Percentiles rank a stretch among this genome's conserved stretches.
phyloP scores from a whole-genome alignment of 2,329 filamentous ascomycete species.

The Cercospora berteroae region DNA sequence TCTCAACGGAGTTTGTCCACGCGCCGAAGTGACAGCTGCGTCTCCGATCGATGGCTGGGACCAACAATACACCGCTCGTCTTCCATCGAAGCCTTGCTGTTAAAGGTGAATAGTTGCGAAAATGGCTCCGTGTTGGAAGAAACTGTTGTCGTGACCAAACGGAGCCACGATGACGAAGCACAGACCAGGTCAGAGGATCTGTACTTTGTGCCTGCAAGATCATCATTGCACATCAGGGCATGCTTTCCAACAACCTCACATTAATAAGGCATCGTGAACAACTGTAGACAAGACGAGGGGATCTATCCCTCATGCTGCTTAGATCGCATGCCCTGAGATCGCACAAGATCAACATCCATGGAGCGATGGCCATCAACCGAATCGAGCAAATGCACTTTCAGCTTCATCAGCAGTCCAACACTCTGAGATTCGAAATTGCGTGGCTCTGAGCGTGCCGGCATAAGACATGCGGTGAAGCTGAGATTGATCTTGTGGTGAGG shows the following conservation, averaged over 20 bases:
- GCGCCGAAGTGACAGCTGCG: not conserved
- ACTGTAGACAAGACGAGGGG: not conserved
- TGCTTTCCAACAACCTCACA: not conserved
- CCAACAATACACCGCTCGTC: not conserved
- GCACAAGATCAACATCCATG: not conserved
- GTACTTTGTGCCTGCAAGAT: not conserved
- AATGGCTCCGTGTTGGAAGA: too few species aligned
- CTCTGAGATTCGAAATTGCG: not conserved
- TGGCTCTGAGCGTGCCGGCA: not conserved
- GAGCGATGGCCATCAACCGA: not conserved
- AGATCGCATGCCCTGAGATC: not conserved
- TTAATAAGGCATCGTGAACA: not conserved
- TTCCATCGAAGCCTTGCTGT: not conserved
- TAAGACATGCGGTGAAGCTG: not conserved
- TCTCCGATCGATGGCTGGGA: not conserved
- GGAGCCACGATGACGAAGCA: not conserved
- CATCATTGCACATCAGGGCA: not conserved
- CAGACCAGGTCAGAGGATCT: not conserved
- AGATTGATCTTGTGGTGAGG: not conserved
- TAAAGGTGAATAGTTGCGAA: not conserved
- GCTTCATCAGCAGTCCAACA: not conserved
- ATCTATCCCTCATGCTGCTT: not conserved
- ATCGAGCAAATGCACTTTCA: not conserved
- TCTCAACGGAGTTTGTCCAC: constrained; percentile 1
- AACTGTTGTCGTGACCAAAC: not conserved